phyloP scores from a whole-genome alignment of 164 flowering plant species.

The Tetracentron sinense region DNA sequence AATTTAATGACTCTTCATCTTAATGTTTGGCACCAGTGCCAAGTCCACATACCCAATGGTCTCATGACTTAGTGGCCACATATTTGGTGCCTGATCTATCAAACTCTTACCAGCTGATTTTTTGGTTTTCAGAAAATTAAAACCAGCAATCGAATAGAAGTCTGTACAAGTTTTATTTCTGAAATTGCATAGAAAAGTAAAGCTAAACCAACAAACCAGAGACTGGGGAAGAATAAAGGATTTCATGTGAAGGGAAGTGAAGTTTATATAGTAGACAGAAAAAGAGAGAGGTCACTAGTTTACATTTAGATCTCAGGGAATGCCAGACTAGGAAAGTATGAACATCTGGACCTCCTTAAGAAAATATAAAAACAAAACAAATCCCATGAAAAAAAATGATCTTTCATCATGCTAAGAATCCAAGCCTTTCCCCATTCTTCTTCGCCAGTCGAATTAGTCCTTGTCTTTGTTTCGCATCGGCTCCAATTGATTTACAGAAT shows the following conservation, averaged over 20 bases:
- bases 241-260: not conserved
- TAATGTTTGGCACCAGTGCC: too few relatives aligned
- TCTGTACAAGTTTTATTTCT: not conserved
- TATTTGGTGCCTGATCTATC: too few relatives aligned
- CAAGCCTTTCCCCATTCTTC: constrained; percentile 92
- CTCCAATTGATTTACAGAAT: constrained; percentile 92
- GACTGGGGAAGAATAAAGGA: not conserved
- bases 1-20: too few relatives aligned
- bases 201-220: too few relatives aligned
- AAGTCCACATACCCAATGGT: too few relatives aligned
- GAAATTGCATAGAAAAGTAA: too few relatives aligned
- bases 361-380: not conserved
- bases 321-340: constrained; percentile 8
- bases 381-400: not conserved
- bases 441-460: constrained; percentile 88
- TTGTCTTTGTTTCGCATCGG: constrained; percentile 90
- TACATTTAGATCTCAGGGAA: not conserved
- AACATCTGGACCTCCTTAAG: constrained; percentile 5
- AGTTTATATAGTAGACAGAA: too few relatives aligned
- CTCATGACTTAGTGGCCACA: too few relatives aligned
- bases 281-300: not conserved
- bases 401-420: constrained; percentile 66
- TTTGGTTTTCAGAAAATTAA: too few relatives aligned
- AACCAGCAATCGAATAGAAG: too few relatives aligned
- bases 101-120: too few relatives aligned